phyloP scores from a whole-genome alignment of 306 rosid genomes.

The Dalbergia cochinchinensis region DNA sequence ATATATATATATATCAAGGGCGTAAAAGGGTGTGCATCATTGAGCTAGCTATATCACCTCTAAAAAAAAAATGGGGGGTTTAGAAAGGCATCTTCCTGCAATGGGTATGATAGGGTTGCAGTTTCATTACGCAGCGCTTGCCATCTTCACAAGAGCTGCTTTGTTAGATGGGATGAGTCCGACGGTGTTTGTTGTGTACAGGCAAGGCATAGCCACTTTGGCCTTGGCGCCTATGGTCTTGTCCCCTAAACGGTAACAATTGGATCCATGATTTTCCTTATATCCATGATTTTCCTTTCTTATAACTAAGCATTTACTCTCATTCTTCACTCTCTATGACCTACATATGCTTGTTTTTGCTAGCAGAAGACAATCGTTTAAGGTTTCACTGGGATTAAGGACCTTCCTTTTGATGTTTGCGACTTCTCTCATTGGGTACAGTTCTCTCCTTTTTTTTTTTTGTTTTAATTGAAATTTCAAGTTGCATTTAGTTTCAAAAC shows the following conservation, averaged over 20 bases:
- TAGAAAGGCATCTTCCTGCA: slow-evolving; percentile 54
- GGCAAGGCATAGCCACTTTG: slow-evolving; percentile 76
- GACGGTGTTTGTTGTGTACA: slow-evolving; percentile 64
- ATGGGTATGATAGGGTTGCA: slow-evolving; percentile 65
- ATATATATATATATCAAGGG: not conserved
- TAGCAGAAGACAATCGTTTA: slow-evolving; percentile 57
- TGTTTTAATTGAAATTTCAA: too few species aligned
- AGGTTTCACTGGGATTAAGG: slow-evolving; percentile 53
- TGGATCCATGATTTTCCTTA: not conserved
- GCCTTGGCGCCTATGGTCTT: slow-evolving; percentile 59
- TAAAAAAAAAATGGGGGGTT: slow-evolving; percentile 49
- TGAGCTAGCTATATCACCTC: not conserved
- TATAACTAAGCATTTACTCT: not conserved
- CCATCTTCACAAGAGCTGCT: slow-evolving; percentile 73
- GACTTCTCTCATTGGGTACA: slow-evolving; percentile 71
- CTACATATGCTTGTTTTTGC: not conserved
- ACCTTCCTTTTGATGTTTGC: slow-evolving; percentile 62
- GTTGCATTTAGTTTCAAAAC: too few species aligned
- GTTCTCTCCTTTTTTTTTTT: not conserved
- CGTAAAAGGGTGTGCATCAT: not conserved
- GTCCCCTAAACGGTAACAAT: slow-evolving; percentile 47
- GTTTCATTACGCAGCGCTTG: slow-evolving; percentile 61
- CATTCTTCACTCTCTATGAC: not conserved
- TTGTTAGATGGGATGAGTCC: slow-evolving; percentile 73
- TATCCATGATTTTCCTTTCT: not conserved